Evolutionary conservation across 768 basidiomycete genomes (phyloP).

Genomic region (Agaricus sinodeliciosus): DNA sequence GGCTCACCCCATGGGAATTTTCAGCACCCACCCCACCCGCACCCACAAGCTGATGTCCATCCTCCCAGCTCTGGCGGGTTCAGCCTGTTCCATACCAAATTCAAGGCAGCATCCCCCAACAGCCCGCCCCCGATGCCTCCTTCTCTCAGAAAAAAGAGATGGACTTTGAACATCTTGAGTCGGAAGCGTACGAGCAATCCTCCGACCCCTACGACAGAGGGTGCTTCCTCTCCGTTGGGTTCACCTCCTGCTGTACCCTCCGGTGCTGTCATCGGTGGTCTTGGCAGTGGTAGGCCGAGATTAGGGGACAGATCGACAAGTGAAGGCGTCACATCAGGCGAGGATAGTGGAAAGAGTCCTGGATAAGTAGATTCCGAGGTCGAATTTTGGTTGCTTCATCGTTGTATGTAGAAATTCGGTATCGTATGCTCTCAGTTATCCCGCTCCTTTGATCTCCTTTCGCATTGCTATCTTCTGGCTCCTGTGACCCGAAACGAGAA

Average conservation of each 20-base stretch:
- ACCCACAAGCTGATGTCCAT: not conserved
- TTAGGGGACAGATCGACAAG: not conserved
- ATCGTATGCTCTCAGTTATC: too few relatives aligned
- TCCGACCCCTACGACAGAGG: slow-evolving; percentile 5
- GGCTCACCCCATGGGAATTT: slow-evolving; percentile 6
- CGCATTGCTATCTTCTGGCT: too few relatives aligned
- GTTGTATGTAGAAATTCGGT: too few relatives aligned
- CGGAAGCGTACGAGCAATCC: slow-evolving; percentile 4
- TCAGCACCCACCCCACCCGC: slow-evolving; percentile 3
- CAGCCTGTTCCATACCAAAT: slow-evolving; percentile 4
- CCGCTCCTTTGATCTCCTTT: too few relatives aligned
- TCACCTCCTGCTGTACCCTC: slow-evolving; percentile 5
- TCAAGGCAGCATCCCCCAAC: not conserved
- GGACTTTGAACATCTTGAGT: slow-evolving; percentile 3
- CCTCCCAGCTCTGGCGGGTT: not conserved
- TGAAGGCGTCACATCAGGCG: not conserved
- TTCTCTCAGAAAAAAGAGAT: slow-evolving; percentile 10
- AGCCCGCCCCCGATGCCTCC: slow-evolving; percentile 10
- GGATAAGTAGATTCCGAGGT: not conserved
- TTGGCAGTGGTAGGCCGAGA: slow-evolving; percentile 10
- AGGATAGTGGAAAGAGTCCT: not conserved
- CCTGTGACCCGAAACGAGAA: too few relatives aligned
- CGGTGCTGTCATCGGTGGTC: not conserved
- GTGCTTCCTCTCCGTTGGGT: not conserved
- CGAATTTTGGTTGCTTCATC: not conserved